phyloP scores from a whole-genome alignment of 2,329 filamentous ascomycete species.

The Beauveria scarabaeidicola region DNA sequence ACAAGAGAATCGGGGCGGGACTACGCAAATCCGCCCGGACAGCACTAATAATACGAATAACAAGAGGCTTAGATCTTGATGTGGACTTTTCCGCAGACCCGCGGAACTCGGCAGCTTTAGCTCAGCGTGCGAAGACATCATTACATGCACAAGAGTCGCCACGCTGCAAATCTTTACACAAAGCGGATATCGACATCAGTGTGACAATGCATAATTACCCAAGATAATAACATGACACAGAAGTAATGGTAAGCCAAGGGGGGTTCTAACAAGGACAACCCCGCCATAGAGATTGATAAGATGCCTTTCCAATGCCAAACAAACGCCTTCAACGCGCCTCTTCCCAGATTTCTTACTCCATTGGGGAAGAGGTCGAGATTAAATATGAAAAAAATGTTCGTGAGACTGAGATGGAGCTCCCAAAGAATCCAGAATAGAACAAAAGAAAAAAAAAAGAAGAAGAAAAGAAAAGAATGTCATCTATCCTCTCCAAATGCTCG shows the following conservation, averaged over 20 bases:
- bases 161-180: too few species aligned
- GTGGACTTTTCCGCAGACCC: too few species aligned
- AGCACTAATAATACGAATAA: too few species aligned
- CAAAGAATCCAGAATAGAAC: not conserved
- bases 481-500: not conserved
- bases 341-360: not conserved
- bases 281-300: not conserved
- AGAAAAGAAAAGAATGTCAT: not conserved
- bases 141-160: too few species aligned
- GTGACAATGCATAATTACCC: not conserved
- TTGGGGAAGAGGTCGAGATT: not conserved
- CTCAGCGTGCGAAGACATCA: too few species aligned
- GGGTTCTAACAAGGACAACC: not conserved
- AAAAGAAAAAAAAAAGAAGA: not conserved
- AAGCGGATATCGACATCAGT: not conserved
- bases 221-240: not conserved
- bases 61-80: too few species aligned
- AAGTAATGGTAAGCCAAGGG: not conserved
- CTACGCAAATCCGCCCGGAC: too few species aligned
- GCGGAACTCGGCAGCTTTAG: too few species aligned
- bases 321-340: conserved; percentile 2
- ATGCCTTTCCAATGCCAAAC: conserved; percentile 1
- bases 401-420: not conserved
- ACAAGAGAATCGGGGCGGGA: too few species aligned
- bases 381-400: not conserved